Conservation (phyloP, 2,329 filamentous ascomycete genomes). For the Macroventuria anomochaeta region DNA sequence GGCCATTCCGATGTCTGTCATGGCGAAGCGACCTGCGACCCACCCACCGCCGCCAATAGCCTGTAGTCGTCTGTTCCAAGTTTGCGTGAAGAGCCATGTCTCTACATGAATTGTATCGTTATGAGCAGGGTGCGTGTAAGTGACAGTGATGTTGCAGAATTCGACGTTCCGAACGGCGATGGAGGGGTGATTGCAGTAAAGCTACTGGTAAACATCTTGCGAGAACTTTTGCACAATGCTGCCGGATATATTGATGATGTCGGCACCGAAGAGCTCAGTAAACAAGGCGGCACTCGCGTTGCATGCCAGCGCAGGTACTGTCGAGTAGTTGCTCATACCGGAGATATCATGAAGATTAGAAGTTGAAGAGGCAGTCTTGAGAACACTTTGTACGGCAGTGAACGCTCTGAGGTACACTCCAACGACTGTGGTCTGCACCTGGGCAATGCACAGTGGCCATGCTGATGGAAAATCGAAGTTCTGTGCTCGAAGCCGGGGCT, state of each 20-base stretch:
- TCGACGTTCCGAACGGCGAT: conserved; percentile 12
- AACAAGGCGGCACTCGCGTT: conserved; percentile 11
- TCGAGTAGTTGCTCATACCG: not conserved
- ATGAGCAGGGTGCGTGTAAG: conserved; percentile 48
- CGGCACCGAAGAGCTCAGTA: conserved; percentile 18
- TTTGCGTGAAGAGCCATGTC: conserved; percentile 41
- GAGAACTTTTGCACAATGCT: conserved; percentile 21
- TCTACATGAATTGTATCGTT: conserved; percentile 44
- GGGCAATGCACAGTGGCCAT: too few species aligned
- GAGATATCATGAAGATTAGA: not conserved
- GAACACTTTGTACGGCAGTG: not conserved
- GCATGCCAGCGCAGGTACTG: conserved; percentile 5
- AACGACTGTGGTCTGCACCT: not conserved
- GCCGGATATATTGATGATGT: conserved; percentile 21
- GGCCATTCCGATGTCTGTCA: conserved; percentile 16
- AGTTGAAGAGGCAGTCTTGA: not conserved
- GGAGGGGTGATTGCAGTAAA: conserved; percentile 19
- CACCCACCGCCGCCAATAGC: conserved; percentile 29
- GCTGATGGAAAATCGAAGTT: too few species aligned
- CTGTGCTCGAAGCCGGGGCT: too few species aligned
- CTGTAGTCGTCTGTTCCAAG: conserved; percentile 28
- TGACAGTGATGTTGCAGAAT: conserved; percentile 50
- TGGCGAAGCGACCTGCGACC: conserved; percentile 26
- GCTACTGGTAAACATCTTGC: conserved; percentile 12
- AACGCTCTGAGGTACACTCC: not conserved